Evolutionary conservation across 768 basidiomycete species (phyloP).

Genomic region (Crassisporium funariophilum): DNA sequence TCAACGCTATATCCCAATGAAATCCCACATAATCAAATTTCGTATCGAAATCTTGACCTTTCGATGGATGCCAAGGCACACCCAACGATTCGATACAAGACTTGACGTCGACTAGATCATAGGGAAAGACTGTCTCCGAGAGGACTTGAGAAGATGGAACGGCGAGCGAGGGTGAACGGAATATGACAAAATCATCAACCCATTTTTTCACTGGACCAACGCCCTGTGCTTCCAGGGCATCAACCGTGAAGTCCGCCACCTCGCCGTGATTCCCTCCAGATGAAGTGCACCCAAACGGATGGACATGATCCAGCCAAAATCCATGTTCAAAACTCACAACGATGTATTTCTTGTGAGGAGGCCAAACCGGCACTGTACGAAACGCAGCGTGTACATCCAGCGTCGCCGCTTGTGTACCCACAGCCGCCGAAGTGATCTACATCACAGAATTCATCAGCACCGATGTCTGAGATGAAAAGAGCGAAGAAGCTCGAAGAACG

Average conservation of each 20-base stretch:
- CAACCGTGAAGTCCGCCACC: conserved; percentile 29
- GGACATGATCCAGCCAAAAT: conserved; percentile 25
- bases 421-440: conserved; percentile 28
- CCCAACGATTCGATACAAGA: conserved; percentile 21
- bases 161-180: conserved; percentile 10
- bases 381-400: conserved; percentile 40
- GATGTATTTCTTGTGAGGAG: conserved; percentile 22
- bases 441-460: too few species aligned
- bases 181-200: conserved; percentile 30
- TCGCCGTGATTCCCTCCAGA: conserved; percentile 28
- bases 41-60: conserved; percentile 16
- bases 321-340: conserved; percentile 20
- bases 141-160: neutral
- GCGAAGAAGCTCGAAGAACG: neutral
- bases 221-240: conserved; percentile 9
- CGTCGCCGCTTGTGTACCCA: conserved; percentile 34
- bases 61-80: conserved; percentile 14
- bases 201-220: conserved; percentile 9
- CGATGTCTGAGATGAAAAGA: neutral
- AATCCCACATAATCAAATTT: conserved; percentile 36
- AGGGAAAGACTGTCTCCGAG: neutral
- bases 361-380: conserved; percentile 31
- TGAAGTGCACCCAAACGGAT: conserved; percentile 26
- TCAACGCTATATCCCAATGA: conserved; percentile 29
- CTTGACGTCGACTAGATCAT: conserved; percentile 7